Evolutionary conservation across 768 basidiomycete genomes (phyloP), one percentile per base, ranked within the genome.

Genomic region (Kwoniella sp.): DNA sequence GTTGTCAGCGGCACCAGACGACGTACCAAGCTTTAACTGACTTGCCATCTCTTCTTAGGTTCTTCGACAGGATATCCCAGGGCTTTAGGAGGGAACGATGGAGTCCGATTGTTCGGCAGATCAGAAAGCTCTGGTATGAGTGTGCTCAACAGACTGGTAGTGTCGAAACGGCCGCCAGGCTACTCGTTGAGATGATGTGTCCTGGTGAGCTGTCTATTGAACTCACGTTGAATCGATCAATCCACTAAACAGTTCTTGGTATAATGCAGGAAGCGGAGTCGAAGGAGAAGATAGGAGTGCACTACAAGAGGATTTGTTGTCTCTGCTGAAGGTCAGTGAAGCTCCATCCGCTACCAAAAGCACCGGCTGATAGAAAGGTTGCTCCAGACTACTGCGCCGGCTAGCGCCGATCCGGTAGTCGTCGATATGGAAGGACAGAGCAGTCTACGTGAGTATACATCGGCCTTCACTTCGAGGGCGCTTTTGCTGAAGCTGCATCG

Each of bases 11-110:
- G 22, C 17, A 25, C 50, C 6, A 21, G 12, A 19, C 19, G 19
- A 19, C 5, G 17, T 15, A 3, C 40, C 8, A 19, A 44, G 3
- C 17, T 44, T 5, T 24, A 33, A 37, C 58, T 52, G 33, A 26
- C 24, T 33, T 13, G 27, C 22, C 5, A 9, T n/a, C 15, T 12
- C 3, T 22, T 17, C 37, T 22, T 29, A 94, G 91, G 51, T 98
- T 95, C 81, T 92, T 92, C 77, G 94, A 95, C 74, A 87, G 93
- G 15, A 95, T 97, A 63, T 88, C 90, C 0, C 89, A 87, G 77
- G 89, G 88, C 0, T 97, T 96, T 74, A 86, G 89, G n/a, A 83
- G 86, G 55, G 93, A 97, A 77, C 83, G 85, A 54, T 98, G 93
- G 93, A 82, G 83, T 9, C 75, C 84, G 0, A 85, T 96, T 81